Base-by-base conservation (phyloP, 768 basidiomycete species). In the Tubosaeta sp. region DNA sequence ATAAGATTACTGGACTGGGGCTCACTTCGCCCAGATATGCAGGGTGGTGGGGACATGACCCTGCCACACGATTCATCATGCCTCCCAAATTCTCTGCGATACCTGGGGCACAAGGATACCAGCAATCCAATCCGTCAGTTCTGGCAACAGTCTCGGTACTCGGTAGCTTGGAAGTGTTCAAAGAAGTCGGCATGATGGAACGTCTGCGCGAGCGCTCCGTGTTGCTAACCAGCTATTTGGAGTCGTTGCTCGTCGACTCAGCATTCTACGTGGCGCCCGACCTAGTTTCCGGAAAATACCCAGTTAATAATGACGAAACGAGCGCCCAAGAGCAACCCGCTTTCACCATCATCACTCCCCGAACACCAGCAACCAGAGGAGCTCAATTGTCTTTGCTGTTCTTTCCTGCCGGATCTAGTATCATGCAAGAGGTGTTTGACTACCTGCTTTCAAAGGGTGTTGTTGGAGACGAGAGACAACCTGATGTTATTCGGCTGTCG, bases 41-140 rank as follows among this genome's bases (percentile, higher is more conserved):
- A 37, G 97, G 97, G 42, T 99, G 97, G 97, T 99, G 95, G 95
- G 97, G 97, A 42, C 94, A 97, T 67, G 84, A 92, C 61, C 78
- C 85, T 27, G 65, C 74, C 48, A 95, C 93, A 35, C 86, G 97
- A 29, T 98, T 99, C 74, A 74, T 79, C 50, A 98, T 98, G 95
- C 86, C 88, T 26, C 75, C 86, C 12, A 75, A 64, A 46, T 99
- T 97, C 72, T 80, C 80, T 44, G 87, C 94, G 9, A 88, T 91
- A 56, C 78, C 77, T 17, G 97, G 97, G 50, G 97, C 97, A 1
- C 88, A 92, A 68, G 94, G 94, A 38, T 97, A 89, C 72, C 95
- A 97, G 66, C 88, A 95, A 69, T 97, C 95, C 35, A 98, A 97
- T 72, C 94, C 97, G 9, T 87, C 85, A 51, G 83, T 90, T 33